Conservation (phyloP, 1,284 basidiomycete genomes). For the Hemileia vastatrix region DNA sequence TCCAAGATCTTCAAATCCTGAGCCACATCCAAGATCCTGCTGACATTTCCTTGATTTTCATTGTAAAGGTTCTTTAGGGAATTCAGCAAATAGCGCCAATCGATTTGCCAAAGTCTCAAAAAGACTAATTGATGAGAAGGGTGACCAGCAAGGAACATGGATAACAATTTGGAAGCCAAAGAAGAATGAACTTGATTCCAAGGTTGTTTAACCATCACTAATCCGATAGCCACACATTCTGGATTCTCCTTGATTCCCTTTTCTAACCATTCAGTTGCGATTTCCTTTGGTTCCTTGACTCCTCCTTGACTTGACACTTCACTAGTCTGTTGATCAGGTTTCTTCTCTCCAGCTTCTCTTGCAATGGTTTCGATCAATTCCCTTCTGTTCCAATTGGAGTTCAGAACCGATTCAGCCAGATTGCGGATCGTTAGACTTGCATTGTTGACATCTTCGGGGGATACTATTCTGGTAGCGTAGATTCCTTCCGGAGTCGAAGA, state of each 20-base stretch:
- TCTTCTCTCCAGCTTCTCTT: constrained; percentile 57
- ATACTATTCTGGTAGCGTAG: constrained; percentile 26
- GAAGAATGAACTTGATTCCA: constrained; percentile 79
- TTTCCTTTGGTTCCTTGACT: constrained; percentile 26
- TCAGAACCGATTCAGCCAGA: constrained; percentile 71
- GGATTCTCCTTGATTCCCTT: constrained; percentile 63
- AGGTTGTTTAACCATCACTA: constrained; percentile 75
- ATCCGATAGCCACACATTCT: constrained; percentile 83
- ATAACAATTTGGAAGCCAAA: constrained; percentile 72
- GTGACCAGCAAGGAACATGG: constrained; percentile 82
- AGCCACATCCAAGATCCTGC: constrained; percentile 84
- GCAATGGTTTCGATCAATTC: constrained; percentile 83
- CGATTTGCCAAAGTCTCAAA: constrained; percentile 85
- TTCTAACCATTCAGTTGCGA: too few species aligned
- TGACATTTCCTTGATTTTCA: constrained; percentile 84
- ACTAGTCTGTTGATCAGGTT: constrained; percentile 9
- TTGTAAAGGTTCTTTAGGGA: constrained; percentile 84
- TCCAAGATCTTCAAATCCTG: constrained; percentile 91
- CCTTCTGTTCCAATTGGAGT: constrained; percentile 85
- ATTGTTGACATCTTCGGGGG: constrained; percentile 28
- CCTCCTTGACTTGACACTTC: constrained; percentile 26
- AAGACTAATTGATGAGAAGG: constrained; percentile 93
- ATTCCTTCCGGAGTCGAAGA: background rate
- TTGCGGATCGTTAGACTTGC: constrained; percentile 66
- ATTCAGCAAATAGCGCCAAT: constrained; percentile 69